Conservation (phyloP, 768 basidiomycete genomes). For the Pleurotus pulmonarius region DNA sequence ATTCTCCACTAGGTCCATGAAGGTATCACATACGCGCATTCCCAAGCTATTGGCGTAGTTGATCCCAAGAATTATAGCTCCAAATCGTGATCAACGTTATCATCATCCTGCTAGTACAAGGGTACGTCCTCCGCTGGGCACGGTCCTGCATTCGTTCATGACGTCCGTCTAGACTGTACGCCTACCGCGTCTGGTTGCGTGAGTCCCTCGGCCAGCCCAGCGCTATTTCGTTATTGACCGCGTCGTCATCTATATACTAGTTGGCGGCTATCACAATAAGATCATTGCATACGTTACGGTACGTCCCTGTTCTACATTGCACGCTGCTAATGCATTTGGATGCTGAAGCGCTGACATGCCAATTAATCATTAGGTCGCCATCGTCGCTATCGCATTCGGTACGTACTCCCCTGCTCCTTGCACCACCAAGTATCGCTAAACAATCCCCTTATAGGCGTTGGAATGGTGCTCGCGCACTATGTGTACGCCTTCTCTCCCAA, state of each 20-base stretch:
- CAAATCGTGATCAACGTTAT: neutral
- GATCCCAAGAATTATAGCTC: neutral
- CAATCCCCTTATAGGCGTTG: neutral
- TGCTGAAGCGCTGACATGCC: too few relatives aligned
- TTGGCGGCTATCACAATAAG: neutral
- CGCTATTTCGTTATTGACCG: neutral
- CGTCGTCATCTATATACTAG: neutral
- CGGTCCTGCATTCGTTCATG: too few relatives aligned
- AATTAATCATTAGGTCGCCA: neutral
- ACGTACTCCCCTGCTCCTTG: neutral
- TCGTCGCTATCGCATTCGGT: neutral
- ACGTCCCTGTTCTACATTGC: neutral
- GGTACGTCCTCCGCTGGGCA: neutral
- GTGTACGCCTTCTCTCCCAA: neutral
- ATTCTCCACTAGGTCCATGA: neutral
- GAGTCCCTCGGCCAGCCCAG: neutral
- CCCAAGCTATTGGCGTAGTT: too few relatives aligned
- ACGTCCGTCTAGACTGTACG: neutral
- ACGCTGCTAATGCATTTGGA: neutral
- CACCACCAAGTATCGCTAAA: neutral
- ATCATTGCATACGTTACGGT: neutral
- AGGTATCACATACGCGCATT: neutral
- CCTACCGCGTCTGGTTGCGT: slow-evolving; percentile 1
- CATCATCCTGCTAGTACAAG: neutral
- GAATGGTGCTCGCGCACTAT: neutral